Conservation (phyloP, 345 rosid genomes). For the Capsella bursapastoris region DNA sequence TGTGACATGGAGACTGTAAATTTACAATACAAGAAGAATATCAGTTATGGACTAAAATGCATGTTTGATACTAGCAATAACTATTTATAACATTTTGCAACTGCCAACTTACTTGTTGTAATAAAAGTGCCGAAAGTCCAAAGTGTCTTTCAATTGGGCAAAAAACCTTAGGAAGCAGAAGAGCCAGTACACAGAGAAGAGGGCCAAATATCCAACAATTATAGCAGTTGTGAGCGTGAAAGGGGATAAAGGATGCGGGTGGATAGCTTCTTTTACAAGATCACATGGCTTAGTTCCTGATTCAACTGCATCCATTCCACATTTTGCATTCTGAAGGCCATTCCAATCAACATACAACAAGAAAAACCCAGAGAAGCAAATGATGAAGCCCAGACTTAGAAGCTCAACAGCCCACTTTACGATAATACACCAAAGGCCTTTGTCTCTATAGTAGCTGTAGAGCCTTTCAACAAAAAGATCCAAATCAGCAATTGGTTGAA, state of each 20-base stretch:
- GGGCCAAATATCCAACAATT: conserved; percentile 84
- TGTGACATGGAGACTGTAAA: conserved; percentile 87
- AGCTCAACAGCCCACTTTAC: conserved; percentile 97
- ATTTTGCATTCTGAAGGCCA: conserved; percentile 98
- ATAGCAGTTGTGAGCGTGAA: conserved; percentile 80
- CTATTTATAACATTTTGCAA: conserved; percentile 9
- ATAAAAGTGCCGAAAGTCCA: conserved; percentile 83
- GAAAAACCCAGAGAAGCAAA: conserved; percentile 96
- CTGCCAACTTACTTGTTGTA: conserved; percentile 62
- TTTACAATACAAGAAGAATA: conserved; percentile 20
- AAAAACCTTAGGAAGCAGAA: conserved; percentile 95
- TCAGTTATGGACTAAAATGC: conserved; percentile 1
- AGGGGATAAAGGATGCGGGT: conserved; percentile 85
- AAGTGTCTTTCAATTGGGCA: conserved; percentile 82
- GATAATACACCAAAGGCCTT: conserved; percentile 95
- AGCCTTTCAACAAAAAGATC: conserved; percentile 93
- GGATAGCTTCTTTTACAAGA: conserved; percentile 93
- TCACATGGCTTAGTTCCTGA: conserved; percentile 97
- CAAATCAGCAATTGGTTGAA: conserved; percentile 84
- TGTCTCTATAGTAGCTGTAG: conserved; percentile 91
- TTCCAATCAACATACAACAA: conserved; percentile 93
- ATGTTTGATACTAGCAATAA: conserved; percentile 12
- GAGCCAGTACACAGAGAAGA: conserved; percentile 83
- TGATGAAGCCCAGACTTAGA: conserved; percentile 83
- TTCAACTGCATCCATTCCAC: conserved; percentile 99